A percentile compares a stretch with the other conserved stretches of the same genome.
phyloP scores from a whole-genome alignment of 345 rosid species.

The Isatis tinctoria region DNA sequence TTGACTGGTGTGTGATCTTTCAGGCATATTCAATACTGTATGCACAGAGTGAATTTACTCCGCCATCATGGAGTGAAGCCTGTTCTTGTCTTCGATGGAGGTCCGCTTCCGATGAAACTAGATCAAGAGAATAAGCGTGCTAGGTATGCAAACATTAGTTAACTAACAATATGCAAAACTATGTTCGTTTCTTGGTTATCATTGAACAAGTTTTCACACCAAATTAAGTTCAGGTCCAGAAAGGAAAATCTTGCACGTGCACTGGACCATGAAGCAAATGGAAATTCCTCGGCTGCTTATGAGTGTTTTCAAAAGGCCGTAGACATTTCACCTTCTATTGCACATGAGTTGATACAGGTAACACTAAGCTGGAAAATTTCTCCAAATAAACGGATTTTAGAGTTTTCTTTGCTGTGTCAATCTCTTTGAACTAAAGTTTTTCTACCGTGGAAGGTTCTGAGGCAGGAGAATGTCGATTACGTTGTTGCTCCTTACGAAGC shows the following conservation, averaged over 20 bases:
- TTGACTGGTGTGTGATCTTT: conserved; percentile 21
- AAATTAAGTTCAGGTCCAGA: conserved; percentile 50
- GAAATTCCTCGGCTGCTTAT: conserved; percentile 78
- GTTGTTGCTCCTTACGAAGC: conserved; percentile 98
- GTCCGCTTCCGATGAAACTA: conserved; percentile 83
- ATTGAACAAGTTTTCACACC: neutral
- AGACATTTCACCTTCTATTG: conserved; percentile 92
- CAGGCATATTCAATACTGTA: conserved; percentile 92
- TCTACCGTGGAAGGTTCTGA: conserved; percentile 59
- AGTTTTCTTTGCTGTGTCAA: neutral
- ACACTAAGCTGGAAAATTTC: neutral
- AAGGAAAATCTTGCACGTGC: conserved; percentile 90
- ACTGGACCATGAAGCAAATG: conserved; percentile 72
- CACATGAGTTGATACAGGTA: conserved; percentile 81
- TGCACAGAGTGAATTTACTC: conserved; percentile 88
- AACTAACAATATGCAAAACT: neutral
- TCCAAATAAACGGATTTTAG: neutral
- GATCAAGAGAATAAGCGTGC: conserved; percentile 98
- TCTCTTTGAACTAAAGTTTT: neutral
- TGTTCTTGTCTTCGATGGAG: conserved; percentile 89
- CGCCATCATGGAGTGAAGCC: conserved; percentile 86
- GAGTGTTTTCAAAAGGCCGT: conserved; percentile 94
- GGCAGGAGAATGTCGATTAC: conserved; percentile 60
- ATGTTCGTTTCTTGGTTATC: neutral
- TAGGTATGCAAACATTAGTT: conserved; percentile 44